Base-by-base conservation (phyloP, 2,329 filamentous ascomycete species). In the Chalaropsis thielavioides region DNA sequence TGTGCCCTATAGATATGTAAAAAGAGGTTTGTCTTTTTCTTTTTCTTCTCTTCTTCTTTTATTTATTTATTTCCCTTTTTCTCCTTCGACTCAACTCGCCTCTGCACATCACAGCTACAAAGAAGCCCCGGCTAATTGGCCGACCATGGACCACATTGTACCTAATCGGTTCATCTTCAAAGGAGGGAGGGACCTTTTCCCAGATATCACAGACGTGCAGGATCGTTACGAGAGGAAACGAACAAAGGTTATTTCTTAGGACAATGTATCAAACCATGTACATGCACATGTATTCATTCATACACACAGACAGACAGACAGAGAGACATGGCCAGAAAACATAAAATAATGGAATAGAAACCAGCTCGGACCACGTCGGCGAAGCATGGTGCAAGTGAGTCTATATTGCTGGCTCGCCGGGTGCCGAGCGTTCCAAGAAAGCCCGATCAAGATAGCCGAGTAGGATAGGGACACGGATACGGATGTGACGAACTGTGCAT, bases 81-180 rank as follows among this genome's bases (percentile, higher is more conserved):
- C n/a, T 17, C 43, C 43, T 46, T 17, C 15, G 1, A 4, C 35
- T 38, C 35, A 38, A 38, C 35, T 24, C 5, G 3, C n/a, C 10
- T 10, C 27, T 19, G 51, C 6, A 31, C 15, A n/a, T 56, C 17
- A 19, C 27, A 15, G 27, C 4, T 6, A 58, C 3, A 38, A 19
- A 58, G 27, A 58, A 38, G 54, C 24, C 31, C 54, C 54, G 54
- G 54, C 5, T 58, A 58, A 58, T 58, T 58, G 54, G 17, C 54
- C 54, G 54, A 58, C 54, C 24, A 15, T 27, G 54, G 27, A 15
- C 27, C 31, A n/a, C 15, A 38, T 35, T 58, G 54, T 58, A 31
- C 27, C 15, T 31, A 38, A 58, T 58, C 24, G 5, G 27, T 3
- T 38, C 3, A 22, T n/a, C 15, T 35, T 27, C n/a, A n/a, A n/a